Evolutionary conservation across 306 rosid species (phyloP), one percentile per base, ranked within the genome.

Genomic region (Castanopsis chinensis): DNA sequence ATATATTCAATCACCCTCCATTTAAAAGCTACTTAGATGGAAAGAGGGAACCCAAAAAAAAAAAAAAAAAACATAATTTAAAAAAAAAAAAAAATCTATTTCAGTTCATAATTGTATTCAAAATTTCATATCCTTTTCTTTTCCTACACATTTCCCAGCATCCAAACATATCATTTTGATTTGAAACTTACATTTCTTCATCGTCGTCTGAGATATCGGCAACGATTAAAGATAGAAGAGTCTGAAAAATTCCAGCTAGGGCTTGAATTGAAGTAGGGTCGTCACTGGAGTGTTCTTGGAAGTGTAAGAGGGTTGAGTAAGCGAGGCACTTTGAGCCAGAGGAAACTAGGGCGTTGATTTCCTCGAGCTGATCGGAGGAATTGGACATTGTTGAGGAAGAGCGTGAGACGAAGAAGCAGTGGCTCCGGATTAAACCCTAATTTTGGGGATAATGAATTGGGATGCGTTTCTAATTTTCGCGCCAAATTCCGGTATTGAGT

Each of bases 221-320:
- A 21, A 83, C 74, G 23, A 86, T 83, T 3, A 20, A 64, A 35
- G 60, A 79, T 32, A 92, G 54, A 3, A 87, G 60, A 71, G 57
- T 71, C 28, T 74, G 77, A 61, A 89, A 84, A 76, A 54, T 77
- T 18, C 61, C 81, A 4, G 88, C 83, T 21, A 92, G 91, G 83
- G 79, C 77, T 70, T 90, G 89, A 49, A 92, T 74, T 0, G 87
- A 86, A 77, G 79, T 84, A 19, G 81, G 81, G 58, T 64, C 37
- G 69, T 56, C 60, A 25, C 75, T 76, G 77, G 92, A 85, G 5
- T 78, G 91, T 41, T 90, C 87, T 74, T 92, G 98, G 83, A 92
- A 87, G 27, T 83, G 90, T 20, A 86, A 65, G 70, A 89, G 94
- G 65, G 90, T 73, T 13, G 93, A 92, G 85, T 89, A 94, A 57